phyloP scores from a whole-genome alignment of 176 grass and related monocot species.

The Pontederia paniculata region DNA sequence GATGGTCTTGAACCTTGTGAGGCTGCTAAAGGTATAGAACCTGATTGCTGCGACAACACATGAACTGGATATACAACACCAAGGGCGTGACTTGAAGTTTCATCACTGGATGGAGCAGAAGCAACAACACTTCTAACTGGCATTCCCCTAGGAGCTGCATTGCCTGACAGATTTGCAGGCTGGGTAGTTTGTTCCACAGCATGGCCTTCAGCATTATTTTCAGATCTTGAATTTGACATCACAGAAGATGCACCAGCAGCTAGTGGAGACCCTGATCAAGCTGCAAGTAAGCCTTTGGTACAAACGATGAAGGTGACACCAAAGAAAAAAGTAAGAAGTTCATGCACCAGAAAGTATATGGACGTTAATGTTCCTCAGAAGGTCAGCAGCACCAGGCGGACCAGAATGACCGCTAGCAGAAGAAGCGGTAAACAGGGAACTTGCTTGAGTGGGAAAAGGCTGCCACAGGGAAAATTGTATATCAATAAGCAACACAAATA shows the following conservation, averaged over 20 bases:
- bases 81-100: slow-evolving; percentile 43
- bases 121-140: slow-evolving; percentile 55
- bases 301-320: neutral
- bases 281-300: slow-evolving; percentile 8
- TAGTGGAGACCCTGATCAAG: slow-evolving; percentile 26
- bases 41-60: slow-evolving; percentile 41
- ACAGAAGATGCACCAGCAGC: slow-evolving; percentile 31
- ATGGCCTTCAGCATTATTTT: slow-evolving; percentile 12
- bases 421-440: slow-evolving; percentile 41
- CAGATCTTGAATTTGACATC: slow-evolving; percentile 15
- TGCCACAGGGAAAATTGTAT: slow-evolving; percentile 24
- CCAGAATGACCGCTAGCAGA: slow-evolving; percentile 45
- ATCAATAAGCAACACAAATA: slow-evolving; percentile 8
- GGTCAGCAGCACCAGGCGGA: slow-evolving; percentile 44
- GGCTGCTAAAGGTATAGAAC: slow-evolving; percentile 16
- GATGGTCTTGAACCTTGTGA: slow-evolving; percentile 29
- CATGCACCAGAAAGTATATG: slow-evolving; percentile 25
- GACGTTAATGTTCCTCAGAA: slow-evolving; percentile 35
- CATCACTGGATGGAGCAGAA: slow-evolving; percentile 41
- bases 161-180: slow-evolving; percentile 23
- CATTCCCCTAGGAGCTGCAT: slow-evolving; percentile 42
- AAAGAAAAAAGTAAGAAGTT: neutral
- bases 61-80: slow-evolving; percentile 73
- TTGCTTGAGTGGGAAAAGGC: slow-evolving; percentile 62
- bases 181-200: slow-evolving; percentile 36